Conservation (phyloP, 2,329 filamentous ascomycete species). For the Alternaria hordeiaustralica region DNA sequence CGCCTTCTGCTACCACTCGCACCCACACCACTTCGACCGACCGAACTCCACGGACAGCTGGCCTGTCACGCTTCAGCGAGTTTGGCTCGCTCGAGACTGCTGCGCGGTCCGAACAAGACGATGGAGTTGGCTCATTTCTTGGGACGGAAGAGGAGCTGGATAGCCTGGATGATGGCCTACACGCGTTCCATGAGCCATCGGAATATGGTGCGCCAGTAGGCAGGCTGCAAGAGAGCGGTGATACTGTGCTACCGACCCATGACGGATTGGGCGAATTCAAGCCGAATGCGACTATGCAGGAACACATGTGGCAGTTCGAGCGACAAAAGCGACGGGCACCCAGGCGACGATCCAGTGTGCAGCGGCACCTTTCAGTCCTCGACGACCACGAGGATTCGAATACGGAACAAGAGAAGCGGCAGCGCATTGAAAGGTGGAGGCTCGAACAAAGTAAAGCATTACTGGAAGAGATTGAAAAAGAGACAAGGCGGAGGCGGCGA, state of each 20-base stretch:
- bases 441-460: slow-evolving; percentile 87
- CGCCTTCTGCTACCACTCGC: slow-evolving; percentile 69
- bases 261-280: slow-evolving; percentile 89
- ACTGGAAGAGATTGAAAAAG: slow-evolving; percentile 85
- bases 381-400: slow-evolving; percentile 60
- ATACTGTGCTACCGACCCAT: slow-evolving; percentile 83
- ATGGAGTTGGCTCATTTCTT: slow-evolving; percentile 51
- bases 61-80: slow-evolving; percentile 77
- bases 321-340: slow-evolving; percentile 64
- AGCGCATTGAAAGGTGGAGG: slow-evolving; percentile 89
- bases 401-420: slow-evolving; percentile 73
- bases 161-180: slow-evolving; percentile 88
- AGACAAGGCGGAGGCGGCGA: slow-evolving; percentile 73
- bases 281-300: slow-evolving; percentile 71
- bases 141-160: slow-evolving; percentile 74
- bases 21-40: slow-evolving; percentile 71
- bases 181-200: slow-evolving; percentile 77
- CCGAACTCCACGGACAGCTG: slow-evolving; percentile 70
- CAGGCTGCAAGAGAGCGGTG: slow-evolving; percentile 61
- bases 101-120: slow-evolving; percentile 61
- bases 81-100: slow-evolving; percentile 78
- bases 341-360: slow-evolving; percentile 63
- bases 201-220: slow-evolving; percentile 51
- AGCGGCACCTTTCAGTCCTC: slow-evolving; percentile 62
- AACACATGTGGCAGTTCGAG: slow-evolving; percentile 89